phyloP scores from a whole-genome alignment of 768 basidiomycete species.

The Chalciporus piperatus region DNA sequence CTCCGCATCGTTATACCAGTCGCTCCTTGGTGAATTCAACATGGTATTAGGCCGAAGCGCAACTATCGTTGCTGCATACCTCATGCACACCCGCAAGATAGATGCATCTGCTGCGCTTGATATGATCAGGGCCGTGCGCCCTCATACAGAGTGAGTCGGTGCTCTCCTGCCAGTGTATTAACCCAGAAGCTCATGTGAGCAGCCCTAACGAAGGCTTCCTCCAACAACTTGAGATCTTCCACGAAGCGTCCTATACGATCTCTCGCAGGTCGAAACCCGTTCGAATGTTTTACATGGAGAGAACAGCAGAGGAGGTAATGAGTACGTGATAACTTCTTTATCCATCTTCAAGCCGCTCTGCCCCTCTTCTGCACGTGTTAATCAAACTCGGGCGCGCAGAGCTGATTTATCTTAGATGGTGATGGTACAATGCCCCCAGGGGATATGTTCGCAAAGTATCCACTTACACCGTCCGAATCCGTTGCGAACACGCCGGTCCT shows the following conservation, averaged over 20 bases:
- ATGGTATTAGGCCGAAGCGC: constrained; percentile 66
- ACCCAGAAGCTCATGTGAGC: neutral
- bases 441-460: constrained; percentile 77
- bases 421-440: constrained; percentile 63
- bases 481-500: constrained; percentile 56
- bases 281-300: constrained; percentile 81
- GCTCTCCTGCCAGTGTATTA: neutral
- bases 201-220: constrained; percentile 90
- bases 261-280: constrained; percentile 65
- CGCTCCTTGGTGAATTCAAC: constrained; percentile 1
- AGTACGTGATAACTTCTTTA: constrained; percentile 47
- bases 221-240: constrained; percentile 76
- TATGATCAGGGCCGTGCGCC: constrained; percentile 63
- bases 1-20: neutral
- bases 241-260: constrained; percentile 67
- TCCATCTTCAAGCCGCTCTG: neutral
- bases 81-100: constrained; percentile 71
- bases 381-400: neutral
- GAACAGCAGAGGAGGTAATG: constrained; percentile 71
- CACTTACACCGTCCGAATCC: constrained; percentile 62
- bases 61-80: constrained; percentile 82
- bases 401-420: constrained; percentile 50
- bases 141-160: constrained; percentile 62
- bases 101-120: constrained; percentile 63
- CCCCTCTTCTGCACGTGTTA: neutral